Conservation (phyloP, 2,329 filamentous ascomycete species). For the Stemphylium vesicarium region DNA sequence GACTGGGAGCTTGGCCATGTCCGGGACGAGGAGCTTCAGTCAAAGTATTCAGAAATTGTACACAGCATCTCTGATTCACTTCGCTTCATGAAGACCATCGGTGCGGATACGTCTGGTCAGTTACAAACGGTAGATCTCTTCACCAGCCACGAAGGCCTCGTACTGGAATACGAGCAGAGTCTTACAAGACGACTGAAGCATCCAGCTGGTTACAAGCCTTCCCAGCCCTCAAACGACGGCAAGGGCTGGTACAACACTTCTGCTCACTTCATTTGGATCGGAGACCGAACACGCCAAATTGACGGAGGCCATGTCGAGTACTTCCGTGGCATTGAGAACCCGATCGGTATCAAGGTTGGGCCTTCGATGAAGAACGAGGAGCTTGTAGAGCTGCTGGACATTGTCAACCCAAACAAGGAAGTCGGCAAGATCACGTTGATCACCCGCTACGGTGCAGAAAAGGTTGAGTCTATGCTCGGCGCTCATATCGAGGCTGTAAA, state of each 20-base stretch:
- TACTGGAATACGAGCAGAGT: slow-evolving; percentile 92
- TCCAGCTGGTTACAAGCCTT: slow-evolving; percentile 56
- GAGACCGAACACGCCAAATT: slow-evolving; percentile 91
- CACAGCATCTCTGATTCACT: slow-evolving; percentile 86
- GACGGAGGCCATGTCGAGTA: slow-evolving; percentile 96
- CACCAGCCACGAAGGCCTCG: slow-evolving; percentile 92
- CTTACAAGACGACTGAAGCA: slow-evolving; percentile 78
- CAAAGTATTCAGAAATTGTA: slow-evolving; percentile 86
- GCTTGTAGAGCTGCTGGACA: slow-evolving; percentile 78
- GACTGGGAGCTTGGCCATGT: slow-evolving; percentile 97
- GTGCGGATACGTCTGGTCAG: slow-evolving; percentile 82
- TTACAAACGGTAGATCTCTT: slow-evolving; percentile 93
- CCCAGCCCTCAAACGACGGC: slow-evolving; percentile 39
- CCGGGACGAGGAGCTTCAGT: slow-evolving; percentile 78
- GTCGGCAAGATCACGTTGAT: slow-evolving; percentile 95
- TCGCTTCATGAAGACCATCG: slow-evolving; percentile 92
- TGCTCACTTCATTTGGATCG: slow-evolving; percentile 97
- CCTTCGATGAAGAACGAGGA: slow-evolving; percentile 80
- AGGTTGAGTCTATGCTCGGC: slow-evolving; percentile 77
- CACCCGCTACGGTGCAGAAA: slow-evolving; percentile 85
- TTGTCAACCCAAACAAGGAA: slow-evolving; percentile 82
- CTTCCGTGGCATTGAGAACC: slow-evolving; percentile 94
- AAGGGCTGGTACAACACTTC: slow-evolving; percentile 91
- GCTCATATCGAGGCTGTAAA: slow-evolving; percentile 89
- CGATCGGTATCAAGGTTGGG: slow-evolving; percentile 94